phyloP scores from a whole-genome alignment of 106 monocot species.

The Apostasia shenzhenica region DNA sequence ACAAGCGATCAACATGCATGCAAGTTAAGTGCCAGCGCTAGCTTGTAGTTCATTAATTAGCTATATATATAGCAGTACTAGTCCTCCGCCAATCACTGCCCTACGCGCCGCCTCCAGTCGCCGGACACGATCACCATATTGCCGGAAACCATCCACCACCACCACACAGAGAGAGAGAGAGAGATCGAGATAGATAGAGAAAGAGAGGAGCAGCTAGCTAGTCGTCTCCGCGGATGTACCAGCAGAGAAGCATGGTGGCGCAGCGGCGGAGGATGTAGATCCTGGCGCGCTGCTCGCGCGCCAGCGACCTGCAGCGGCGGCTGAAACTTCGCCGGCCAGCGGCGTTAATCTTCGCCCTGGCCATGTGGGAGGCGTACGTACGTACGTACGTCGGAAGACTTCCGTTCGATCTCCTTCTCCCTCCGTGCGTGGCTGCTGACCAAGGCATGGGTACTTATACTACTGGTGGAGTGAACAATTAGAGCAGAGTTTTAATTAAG shows the following conservation, averaged over 20 bases:
- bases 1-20: too few relatives aligned
- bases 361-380: slow-evolving; percentile 5
- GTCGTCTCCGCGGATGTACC: slow-evolving; percentile 69
- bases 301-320: slow-evolving; percentile 39
- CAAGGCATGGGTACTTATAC: background rate
- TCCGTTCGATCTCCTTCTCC: background rate
- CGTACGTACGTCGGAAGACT: background rate
- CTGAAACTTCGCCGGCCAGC: slow-evolving; percentile 24
- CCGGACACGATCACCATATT: background rate
- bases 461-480: too few relatives aligned
- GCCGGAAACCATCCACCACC: background rate
- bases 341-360: slow-evolving; percentile 11
- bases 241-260: slow-evolving; percentile 73
- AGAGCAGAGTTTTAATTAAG: background rate
- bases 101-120: background rate
- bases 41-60: too few relatives aligned
- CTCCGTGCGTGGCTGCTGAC: slow-evolving; percentile 7
- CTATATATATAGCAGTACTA: too few relatives aligned
- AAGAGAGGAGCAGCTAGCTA: slow-evolving; percentile 1
- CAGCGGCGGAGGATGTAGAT: slow-evolving; percentile 77
- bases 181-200: background rate
- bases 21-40: too few relatives aligned
- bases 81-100: too few relatives aligned
- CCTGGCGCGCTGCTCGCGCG: slow-evolving; percentile 72
- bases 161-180: background rate